Conservation (phyloP, 305 asterid genomes). For the Salvia sclarea region DNA sequence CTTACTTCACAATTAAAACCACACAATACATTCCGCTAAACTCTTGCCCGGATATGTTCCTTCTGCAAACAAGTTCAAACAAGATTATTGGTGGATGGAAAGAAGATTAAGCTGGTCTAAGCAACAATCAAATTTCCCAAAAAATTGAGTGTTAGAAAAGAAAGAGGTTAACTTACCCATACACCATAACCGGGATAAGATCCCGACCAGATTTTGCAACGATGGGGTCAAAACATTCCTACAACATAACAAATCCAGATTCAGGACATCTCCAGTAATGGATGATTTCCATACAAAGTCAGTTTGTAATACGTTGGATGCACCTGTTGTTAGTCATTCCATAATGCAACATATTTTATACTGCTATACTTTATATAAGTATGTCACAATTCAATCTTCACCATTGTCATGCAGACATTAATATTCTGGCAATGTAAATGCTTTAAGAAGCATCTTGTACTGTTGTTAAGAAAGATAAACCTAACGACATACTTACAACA, state of each 20-base stretch:
- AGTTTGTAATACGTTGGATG: not conserved
- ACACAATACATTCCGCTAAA: constrained; percentile 97
- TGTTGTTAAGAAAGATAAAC: not conserved
- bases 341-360: not conserved
- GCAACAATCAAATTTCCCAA: constrained; percentile 12
- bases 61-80: constrained; percentile 52
- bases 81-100: not conserved
- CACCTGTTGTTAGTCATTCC: constrained; percentile 5
- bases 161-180: constrained; percentile 66
- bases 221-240: constrained; percentile 99
- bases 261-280: not conserved
- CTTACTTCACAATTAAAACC: constrained; percentile 85
- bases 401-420: not conserved
- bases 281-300: not conserved
- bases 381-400: constrained; percentile 1
- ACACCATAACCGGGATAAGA: constrained; percentile 98
- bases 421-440: not conserved
- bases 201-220: constrained; percentile 93
- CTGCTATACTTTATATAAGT: not conserved
- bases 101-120: constrained; percentile 17
- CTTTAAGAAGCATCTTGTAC: not conserved
- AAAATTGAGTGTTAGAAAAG: not conserved
- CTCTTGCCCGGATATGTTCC: constrained; percentile 98
- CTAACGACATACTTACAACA: not conserved
- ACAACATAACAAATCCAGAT: constrained; percentile 33